Base-by-base conservation (phyloP, 116 monocot species). In the Cymodocea nodosa region DNA sequence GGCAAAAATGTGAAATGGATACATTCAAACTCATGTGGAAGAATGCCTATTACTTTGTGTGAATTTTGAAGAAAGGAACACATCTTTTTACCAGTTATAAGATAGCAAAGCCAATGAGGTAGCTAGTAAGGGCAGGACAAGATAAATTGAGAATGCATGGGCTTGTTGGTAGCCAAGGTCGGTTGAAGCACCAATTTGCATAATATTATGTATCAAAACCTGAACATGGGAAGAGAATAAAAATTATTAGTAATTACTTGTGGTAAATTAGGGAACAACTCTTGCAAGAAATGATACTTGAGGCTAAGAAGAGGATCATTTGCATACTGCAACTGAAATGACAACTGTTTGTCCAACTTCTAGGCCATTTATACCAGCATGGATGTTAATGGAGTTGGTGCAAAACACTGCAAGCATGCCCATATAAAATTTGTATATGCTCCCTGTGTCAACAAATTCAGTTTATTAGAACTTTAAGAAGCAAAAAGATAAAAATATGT, bases 351-450 rank as follows among this genome's bases (percentile, higher is more conserved):
- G 90, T 39, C 90, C 90, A 48, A 82, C 85, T 87, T 95, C 95
- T 59, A 95, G 83, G 5, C 95, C 95, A 78, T 90, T 95, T 61
- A 95, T 23, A 18, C 95, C 90, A 69, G 95, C 90, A 80, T 95
- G 90, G 50, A 95, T 95, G 64, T 90, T 90, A 66, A 90, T 85
- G 48, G 95, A 83, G 59, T 95, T 90, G 57, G 95, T 90, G 57
- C 90, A 95, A 73, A 95, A 95, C 23, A 90, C 87, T 53, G 83
- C 90, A 56, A 95, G 65, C 81, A 95, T 74, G 39, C 84, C 83
- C 95, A 95, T 95, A 66, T 87, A 95, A 48, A 87, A 63, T 74
- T 95, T 95, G 76, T 95, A 95, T 70, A 95, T 78, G 79, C 74
- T 78, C 58, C 90, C 94, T 95, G 75, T 54, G 53, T 53, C 5